These are phyloP conservation scores for Oxytropis ochrocephala DNA, from an alignment of 306 rosid species.

Conservation along the genomic window DNA sequence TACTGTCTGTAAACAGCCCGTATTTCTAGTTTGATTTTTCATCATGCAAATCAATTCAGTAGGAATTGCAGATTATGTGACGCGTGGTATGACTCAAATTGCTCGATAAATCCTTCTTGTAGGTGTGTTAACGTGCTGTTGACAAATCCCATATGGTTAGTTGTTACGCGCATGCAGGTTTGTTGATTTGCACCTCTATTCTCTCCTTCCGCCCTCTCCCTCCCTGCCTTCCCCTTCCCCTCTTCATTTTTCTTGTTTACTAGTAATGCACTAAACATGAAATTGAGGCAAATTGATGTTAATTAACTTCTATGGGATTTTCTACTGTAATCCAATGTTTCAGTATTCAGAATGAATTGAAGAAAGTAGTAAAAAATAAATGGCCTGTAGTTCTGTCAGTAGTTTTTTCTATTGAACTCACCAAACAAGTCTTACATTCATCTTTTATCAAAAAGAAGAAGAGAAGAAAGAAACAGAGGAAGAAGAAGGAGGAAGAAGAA, in stretches of 20 bases:
- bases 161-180: slow-evolving; percentile 94
- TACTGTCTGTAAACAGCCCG: background rate
- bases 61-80: background rate
- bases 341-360: background rate
- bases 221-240: background rate
- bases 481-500: too few species aligned
- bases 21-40: slow-evolving; percentile 1
- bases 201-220: slow-evolving; percentile 2
- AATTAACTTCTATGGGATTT: background rate
- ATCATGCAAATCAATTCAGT: background rate
- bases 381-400: background rate
- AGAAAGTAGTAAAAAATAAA: background rate
- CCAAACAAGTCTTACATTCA: background rate
- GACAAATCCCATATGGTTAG: slow-evolving; percentile 94
- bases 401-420: background rate
- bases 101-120: slow-evolving; percentile 22
- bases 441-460: too few species aligned
- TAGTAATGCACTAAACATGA: background rate
- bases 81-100: slow-evolving; percentile 12
- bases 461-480: too few species aligned
- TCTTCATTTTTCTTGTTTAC: too few species aligned
- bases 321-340: background rate
- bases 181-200: background rate
- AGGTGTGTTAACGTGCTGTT: slow-evolving; percentile 93
- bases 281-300: background rate